Evolutionary conservation across 2,329 filamentous ascomycete genomes (phyloP).

Genomic region (Elsinoe ampelina): DNA sequence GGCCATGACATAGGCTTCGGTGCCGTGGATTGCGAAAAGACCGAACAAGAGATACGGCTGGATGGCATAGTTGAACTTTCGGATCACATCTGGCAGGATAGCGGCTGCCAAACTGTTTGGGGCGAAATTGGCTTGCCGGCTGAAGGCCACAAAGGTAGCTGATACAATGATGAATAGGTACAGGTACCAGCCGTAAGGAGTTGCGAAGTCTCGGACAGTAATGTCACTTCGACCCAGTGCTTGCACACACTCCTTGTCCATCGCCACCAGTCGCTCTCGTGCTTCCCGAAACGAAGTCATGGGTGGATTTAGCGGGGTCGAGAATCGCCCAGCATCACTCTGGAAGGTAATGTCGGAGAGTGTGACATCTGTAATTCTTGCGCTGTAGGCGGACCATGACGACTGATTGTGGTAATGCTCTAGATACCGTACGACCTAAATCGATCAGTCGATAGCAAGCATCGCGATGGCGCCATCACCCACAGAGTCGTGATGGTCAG

Average conservation of each 20-base stretch:
- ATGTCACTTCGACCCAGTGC: slow-evolving; percentile 53
- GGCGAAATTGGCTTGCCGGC: slow-evolving; percentile 43
- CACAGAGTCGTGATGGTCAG: slow-evolving; percentile 63
- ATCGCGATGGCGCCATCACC: not conserved
- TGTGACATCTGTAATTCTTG: slow-evolving; percentile 56
- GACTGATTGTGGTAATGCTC: slow-evolving; percentile 58
- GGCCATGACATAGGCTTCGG: slow-evolving; percentile 49
- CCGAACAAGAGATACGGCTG: slow-evolving; percentile 50
- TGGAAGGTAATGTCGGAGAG: slow-evolving; percentile 53
- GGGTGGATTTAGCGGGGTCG: slow-evolving; percentile 59
- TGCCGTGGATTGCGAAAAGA: slow-evolving; percentile 55
- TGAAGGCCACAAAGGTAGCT: slow-evolving; percentile 46
- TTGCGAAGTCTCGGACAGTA: slow-evolving; percentile 44
- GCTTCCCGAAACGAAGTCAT: slow-evolving; percentile 60
- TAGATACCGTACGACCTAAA: slow-evolving; percentile 60
- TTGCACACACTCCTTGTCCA: slow-evolving; percentile 54
- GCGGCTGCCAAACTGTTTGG: slow-evolving; percentile 36
- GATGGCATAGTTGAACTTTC: slow-evolving; percentile 48
- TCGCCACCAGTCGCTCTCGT: slow-evolving; percentile 60
- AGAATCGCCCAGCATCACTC: slow-evolving; percentile 42
- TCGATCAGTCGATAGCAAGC: not conserved
- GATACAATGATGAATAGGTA: slow-evolving; percentile 47
- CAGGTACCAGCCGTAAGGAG: slow-evolving; percentile 42
- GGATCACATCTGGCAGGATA: slow-evolving; percentile 46
- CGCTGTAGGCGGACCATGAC: slow-evolving; percentile 44